Base-by-base conservation (phyloP, 2,329 filamentous ascomycete species). In the Orbilia brochopaga region DNA sequence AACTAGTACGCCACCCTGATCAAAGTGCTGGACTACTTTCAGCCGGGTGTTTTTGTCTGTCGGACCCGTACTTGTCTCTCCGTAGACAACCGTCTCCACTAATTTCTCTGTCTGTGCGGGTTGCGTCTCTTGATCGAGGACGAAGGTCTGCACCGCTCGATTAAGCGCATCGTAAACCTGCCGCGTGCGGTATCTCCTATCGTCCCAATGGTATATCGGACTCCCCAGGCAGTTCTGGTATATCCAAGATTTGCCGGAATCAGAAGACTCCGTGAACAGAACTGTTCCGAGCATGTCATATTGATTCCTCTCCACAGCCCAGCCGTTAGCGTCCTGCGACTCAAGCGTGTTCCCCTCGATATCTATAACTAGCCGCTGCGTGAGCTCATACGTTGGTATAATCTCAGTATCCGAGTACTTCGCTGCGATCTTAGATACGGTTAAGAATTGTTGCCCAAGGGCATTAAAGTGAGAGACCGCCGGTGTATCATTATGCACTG, bases 1-100 rank as follows among this genome's bases (percentile, higher is more conserved):
- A 4, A 23, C 24, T 0, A 50, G 19, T 5, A 72, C 21, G 1
- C 73, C 73, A 1, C 58, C 35, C 30, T 70, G 73, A 23, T 74
- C 73, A 6, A 46, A 59, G 11, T 32, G 19, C 40, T 52, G 40
- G 35, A 55, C 48, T 0, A 48, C 40, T 17, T 53, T 46, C 10
- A 46, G 44, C 2, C 64, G 32, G 11, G 54, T 32, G 19, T 73
- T 73, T n/a, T 55, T 32, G 10, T 10, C 11, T 15, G 24, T 21
- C 13, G 62, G 32, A 17, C 35, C 32, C 5, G 35, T 15, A 15
- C 54, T 27, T 2, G 54, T 59, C 23, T 66, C 62, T 15, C 62
- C 62, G 17, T 66, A 66, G 17, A 59, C 27, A 0, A 40, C 48
- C 6, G 10, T n/a, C 8, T n/a, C 46, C 6, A 59, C 27, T n/a